Conservation (phyloP, 2,329 filamentous ascomycete species). For the Scedosporium boydii region DNA sequence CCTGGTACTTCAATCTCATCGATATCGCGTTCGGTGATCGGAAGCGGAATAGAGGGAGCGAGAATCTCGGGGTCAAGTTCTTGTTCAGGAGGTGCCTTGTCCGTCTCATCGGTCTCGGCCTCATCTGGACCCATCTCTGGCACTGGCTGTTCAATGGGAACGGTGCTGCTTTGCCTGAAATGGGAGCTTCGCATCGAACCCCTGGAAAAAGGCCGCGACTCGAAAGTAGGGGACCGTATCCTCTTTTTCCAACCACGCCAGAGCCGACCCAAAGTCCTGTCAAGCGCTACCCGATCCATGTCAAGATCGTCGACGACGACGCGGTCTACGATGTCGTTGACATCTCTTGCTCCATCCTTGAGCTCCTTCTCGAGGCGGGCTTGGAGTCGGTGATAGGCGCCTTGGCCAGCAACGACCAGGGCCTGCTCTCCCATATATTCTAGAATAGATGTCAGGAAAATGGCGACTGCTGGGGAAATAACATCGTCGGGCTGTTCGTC, state of each 20-base stretch:
- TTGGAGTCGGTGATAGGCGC: slow-evolving; percentile 61
- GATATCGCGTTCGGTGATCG: slow-evolving; percentile 56
- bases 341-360: slow-evolving; percentile 36
- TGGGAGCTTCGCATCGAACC: slow-evolving; percentile 28
- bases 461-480: slow-evolving; percentile 84
- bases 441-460: slow-evolving; percentile 89
- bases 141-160: neutral
- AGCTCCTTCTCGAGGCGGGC: slow-evolving; percentile 50
- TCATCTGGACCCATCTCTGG: slow-evolving; percentile 3
- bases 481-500: slow-evolving; percentile 41
- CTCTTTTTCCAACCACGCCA: slow-evolving; percentile 96
- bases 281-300: slow-evolving; percentile 86
- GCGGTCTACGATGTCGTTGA: slow-evolving; percentile 47
- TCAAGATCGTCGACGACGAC: slow-evolving; percentile 84
- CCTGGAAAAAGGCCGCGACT: slow-evolving; percentile 39
- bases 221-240: slow-evolving; percentile 47
- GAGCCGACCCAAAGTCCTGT: slow-evolving; percentile 75
- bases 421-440: slow-evolving; percentile 92
- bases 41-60: slow-evolving; percentile 51
- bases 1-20: slow-evolving; percentile 75
- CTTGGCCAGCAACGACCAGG: slow-evolving; percentile 76
- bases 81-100: slow-evolving; percentile 28
- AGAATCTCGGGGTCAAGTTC: slow-evolving; percentile 18
- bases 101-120: slow-evolving; percentile 25
- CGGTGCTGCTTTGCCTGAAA: slow-evolving; percentile 18